phyloP scores from a whole-genome alignment of 768 basidiomycete genomes.

The Mycena amicta region DNA sequence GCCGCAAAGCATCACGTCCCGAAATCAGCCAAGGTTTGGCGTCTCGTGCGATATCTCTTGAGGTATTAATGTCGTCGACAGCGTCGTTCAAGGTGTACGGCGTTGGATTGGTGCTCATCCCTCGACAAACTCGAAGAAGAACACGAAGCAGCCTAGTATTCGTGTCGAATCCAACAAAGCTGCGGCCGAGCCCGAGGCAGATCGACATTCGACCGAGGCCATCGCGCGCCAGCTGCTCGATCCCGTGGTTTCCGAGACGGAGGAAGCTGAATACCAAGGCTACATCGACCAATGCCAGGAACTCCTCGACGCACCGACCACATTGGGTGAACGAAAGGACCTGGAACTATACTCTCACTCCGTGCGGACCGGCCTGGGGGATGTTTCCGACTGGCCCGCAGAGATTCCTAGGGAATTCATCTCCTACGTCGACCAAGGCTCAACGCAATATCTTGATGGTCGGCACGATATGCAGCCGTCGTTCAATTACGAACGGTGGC shows the following conservation, averaged over 20 bases:
- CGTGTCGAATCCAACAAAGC: slow-evolving; percentile 40
- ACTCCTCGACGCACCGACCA: slow-evolving; percentile 58
- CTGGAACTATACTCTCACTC: slow-evolving; percentile 56
- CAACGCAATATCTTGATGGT: slow-evolving; percentile 38
- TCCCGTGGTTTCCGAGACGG: slow-evolving; percentile 63
- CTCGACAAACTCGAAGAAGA: slow-evolving; percentile 42
- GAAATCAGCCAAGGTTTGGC: slow-evolving; percentile 38
- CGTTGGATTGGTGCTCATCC: slow-evolving; percentile 72
- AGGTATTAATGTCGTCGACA: slow-evolving; percentile 30
- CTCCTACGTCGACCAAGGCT: slow-evolving; percentile 47
- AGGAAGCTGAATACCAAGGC: slow-evolving; percentile 76
- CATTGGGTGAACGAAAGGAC: slow-evolving; percentile 58
- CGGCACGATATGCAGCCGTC: slow-evolving; percentile 38
- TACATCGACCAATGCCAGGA: slow-evolving; percentile 78
- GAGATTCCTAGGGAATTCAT: slow-evolving; percentile 47
- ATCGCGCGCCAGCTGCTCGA: slow-evolving; percentile 61
- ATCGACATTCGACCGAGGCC: slow-evolving; percentile 56
- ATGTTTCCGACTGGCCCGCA: slow-evolving; percentile 36
- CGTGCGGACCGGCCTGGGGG: slow-evolving; percentile 51
- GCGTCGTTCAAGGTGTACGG: slow-evolving; percentile 77
- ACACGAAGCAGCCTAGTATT: slow-evolving; percentile 36
- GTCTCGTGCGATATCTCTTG: too few species aligned
- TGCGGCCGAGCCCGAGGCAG: slow-evolving; percentile 33
- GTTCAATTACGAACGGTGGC: slow-evolving; percentile 53
- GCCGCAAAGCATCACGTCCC: slow-evolving; percentile 49